Evolutionary conservation across 2,329 filamentous ascomycete genomes (phyloP), one percentile per base, ranked within the genome.

Genomic region (Penicillium sclerotigenum): DNA sequence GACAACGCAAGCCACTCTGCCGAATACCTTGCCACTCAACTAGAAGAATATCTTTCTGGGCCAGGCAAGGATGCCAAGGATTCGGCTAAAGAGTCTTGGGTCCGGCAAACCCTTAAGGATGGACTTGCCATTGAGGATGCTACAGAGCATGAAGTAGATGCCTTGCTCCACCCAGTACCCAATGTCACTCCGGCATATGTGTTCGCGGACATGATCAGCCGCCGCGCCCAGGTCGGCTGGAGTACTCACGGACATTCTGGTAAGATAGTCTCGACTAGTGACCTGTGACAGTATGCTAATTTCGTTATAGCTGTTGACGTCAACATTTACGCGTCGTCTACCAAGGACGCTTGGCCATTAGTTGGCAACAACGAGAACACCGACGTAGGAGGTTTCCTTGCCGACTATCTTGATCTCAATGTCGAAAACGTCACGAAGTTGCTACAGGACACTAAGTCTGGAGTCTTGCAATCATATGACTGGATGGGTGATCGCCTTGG

Each of bases 361-460:
- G 78, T 84, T 3, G 93, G 93, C 8, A 97, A 97, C 72, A 87
- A 95, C 52, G 94, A 99, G 79, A 99, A 99, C 71, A 97, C 87
- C 0, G 91, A 97, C 26, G 82, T 99, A 1, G 94, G 94, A 33
- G 79, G 83, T 42, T 99, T 97, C 72, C 75, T 99, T 56, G 79
- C 85, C 8, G 78, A 85, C 9, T 99, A 94, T 68, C 82, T 99
- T 0, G 83, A 83, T 47, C 84, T 97, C 1, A 87, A 97, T 69
- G 84, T 96, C 1, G 83, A 90, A 1, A 79, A 80, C 31, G 85
- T 97, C 53, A 97, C 92, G 0, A 78, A 84, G 67, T 87, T 94
- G 73, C 76, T 99, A 42, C 82, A 80, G 64, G 53, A 52, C 38
- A 36, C 53, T 20, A 56, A 56, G 34, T 40, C 53, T 40, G 45